Conservation (phyloP, 2,329 filamentous ascomycete species). For the Bertia moriformis region DNA sequence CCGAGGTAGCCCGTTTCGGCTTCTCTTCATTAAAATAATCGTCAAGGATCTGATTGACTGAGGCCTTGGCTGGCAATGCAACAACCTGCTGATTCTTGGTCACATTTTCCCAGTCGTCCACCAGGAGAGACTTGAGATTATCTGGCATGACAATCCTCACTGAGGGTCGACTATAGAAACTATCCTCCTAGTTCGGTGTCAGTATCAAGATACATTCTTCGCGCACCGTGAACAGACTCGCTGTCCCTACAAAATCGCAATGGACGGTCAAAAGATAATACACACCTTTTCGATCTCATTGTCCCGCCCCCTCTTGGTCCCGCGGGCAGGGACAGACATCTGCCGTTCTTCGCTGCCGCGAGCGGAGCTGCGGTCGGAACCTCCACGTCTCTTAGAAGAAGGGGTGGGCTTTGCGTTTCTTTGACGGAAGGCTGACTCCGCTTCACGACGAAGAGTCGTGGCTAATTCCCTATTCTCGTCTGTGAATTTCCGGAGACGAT, state of each 20-base stretch:
- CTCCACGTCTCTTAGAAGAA: constrained; percentile 8
- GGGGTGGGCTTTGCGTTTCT: not conserved
- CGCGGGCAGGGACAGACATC: constrained; percentile 23
- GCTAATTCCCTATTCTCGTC: constrained; percentile 35
- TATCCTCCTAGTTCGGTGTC: constrained; percentile 39
- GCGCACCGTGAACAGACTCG: too few relatives aligned
- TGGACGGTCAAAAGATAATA: constrained; percentile 2
- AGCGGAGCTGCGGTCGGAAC: constrained; percentile 23
- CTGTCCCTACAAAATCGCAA: too few relatives aligned
- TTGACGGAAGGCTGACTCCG: not conserved
- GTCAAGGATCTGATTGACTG: constrained; percentile 43
- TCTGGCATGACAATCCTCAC: constrained; percentile 52
- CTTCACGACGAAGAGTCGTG: constrained; percentile 12
- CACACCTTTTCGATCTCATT: constrained; percentile 29
- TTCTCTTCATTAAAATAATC: constrained; percentile 24
- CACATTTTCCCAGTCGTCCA: constrained; percentile 60
- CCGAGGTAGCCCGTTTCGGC: constrained; percentile 23
- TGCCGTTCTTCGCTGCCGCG: constrained; percentile 27
- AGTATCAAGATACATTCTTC: constrained; percentile 2
- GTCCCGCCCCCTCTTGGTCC: constrained; percentile 24
- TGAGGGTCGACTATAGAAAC: constrained; percentile 42
- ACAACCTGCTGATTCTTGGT: constrained; percentile 54
- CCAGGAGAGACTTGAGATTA: constrained; percentile 48
- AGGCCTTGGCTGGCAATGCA: constrained; percentile 30
- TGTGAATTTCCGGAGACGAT: constrained; percentile 51